Percentiles rank a stretch among this genome's conserved stretches.
These are phyloP conservation scores for Globisporangium nagaii DNA, from an alignment of 352 stramenopile genomes.

Conservation along the genomic window DNA sequence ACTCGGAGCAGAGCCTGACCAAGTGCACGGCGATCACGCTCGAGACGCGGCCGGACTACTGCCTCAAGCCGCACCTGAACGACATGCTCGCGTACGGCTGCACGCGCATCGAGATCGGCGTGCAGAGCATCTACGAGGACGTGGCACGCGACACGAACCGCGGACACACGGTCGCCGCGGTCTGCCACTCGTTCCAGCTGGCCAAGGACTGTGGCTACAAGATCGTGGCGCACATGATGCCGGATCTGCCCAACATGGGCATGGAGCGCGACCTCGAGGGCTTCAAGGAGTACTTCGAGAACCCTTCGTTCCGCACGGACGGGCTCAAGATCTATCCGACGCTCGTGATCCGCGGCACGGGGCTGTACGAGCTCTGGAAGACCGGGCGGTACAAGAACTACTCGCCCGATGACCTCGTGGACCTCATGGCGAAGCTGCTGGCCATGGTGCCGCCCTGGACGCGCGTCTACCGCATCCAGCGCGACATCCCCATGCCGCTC, in stretches of 20 bases:
- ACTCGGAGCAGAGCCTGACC: conserved; percentile 86
- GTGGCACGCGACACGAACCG: conserved; percentile 90
- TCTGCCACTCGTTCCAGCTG: conserved; percentile 68
- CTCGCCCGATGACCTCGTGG: conserved; percentile 76
- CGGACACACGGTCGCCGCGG: conserved; percentile 93
- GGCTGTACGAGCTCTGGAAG: conserved; percentile 97
- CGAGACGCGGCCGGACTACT: conserved; percentile 97
- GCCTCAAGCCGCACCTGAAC: conserved; percentile 94
- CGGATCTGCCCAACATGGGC: conserved; percentile 96
- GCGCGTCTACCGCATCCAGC: conserved; percentile 94
- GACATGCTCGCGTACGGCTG: conserved; percentile 97
- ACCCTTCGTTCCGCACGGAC: conserved; percentile 92
- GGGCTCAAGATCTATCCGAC: conserved; percentile 97
- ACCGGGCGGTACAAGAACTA: conserved; percentile 91
- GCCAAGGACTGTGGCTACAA: conserved; percentile 97
- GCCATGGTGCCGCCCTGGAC: conserved; percentile 95
- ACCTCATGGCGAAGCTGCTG: conserved; percentile 92
- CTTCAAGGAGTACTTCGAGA: conserved; percentile 97
- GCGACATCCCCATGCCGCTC: conserved; percentile 98
- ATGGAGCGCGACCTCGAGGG: conserved; percentile 93
- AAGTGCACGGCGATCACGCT: conserved; percentile 95
- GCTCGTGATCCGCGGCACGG: conserved; percentile 95
- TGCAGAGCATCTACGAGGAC: conserved; percentile 95
- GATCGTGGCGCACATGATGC: conserved; percentile 98
- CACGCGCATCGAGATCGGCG: conserved; percentile 96